Evolutionary conservation across 192 early-diverging fungal species (phyloP).

Genomic region (Glomus cerebriforme): DNA sequence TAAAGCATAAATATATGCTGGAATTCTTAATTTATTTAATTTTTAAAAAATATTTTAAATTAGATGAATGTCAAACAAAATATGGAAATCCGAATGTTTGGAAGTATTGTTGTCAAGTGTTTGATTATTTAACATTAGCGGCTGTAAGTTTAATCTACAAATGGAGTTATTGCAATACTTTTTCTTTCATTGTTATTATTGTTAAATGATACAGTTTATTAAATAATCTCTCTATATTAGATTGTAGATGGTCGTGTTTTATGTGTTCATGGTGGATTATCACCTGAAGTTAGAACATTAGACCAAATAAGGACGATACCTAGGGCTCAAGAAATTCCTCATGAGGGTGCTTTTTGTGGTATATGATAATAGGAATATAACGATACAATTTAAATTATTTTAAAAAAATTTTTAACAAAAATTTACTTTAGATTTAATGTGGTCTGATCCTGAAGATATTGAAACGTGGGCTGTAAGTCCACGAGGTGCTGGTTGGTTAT

Average conservation of each 20-base stretch:
- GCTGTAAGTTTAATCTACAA: slow-evolving; percentile 60
- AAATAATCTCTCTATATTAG: slow-evolving; percentile 41
- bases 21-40: not conserved
- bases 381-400: not conserved
- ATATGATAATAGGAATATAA: not conserved
- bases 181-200: too few relatives aligned
- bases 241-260: slow-evolving; percentile 92
- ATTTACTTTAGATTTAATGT: slow-evolving; percentile 77
- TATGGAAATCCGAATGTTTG: slow-evolving; percentile 95
- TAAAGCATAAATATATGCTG: not conserved
- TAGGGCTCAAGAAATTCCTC: slow-evolving; percentile 92
- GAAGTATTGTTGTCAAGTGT: slow-evolving; percentile 94
- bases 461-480: slow-evolving; percentile 90
- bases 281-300: slow-evolving; percentile 89
- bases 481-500: slow-evolving; percentile 94
- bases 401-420: slow-evolving; percentile 6
- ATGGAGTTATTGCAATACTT: not conserved
- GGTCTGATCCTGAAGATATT: slow-evolving; percentile 96
- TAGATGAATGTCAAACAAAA: slow-evolving; percentile 94
- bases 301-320: slow-evolving; percentile 96
- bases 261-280: slow-evolving; percentile 92
- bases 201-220: too few relatives aligned
- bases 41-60: not conserved
- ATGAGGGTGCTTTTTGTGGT: slow-evolving; percentile 90
- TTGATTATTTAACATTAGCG: slow-evolving; percentile 89